A percentile compares a stretch with the other conserved stretches of the same genome.
phyloP scores from a whole-genome alignment of 805 yeast genomes.

The Lipomyces mesembrius region DNA sequence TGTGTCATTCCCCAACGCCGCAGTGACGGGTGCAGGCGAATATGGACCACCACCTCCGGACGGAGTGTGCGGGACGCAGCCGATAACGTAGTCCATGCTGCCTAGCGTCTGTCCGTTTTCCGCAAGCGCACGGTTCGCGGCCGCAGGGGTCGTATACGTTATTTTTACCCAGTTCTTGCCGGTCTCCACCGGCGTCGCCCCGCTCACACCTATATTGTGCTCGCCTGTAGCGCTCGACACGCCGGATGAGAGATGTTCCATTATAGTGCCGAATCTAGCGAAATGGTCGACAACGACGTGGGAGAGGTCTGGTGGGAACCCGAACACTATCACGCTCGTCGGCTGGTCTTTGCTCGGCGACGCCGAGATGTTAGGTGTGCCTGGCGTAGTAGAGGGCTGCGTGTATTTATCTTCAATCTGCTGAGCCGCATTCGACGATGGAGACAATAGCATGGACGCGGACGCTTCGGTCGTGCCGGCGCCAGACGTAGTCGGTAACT shows the following conservation, averaged over 20 bases:
- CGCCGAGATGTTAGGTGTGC: constrained; percentile 34
- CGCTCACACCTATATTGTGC: constrained; percentile 18
- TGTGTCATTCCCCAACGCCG: neutral
- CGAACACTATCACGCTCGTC: constrained; percentile 74
- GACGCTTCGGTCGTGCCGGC: neutral
- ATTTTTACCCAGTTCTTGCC: constrained; percentile 92
- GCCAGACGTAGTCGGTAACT: constrained; percentile 24
- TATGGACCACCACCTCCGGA: constrained; percentile 4
- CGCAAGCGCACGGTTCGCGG: constrained; percentile 81
- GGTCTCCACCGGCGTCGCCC: constrained; percentile 66
- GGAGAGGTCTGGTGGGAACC: constrained; percentile 81
- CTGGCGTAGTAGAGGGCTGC: constrained; percentile 28
- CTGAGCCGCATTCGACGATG: constrained; percentile 42
- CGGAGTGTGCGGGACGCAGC: constrained; percentile 66
- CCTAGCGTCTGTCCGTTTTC: constrained; percentile 78
- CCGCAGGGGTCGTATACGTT: constrained; percentile 73
- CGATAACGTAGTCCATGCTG: constrained; percentile 57
- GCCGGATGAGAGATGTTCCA: constrained; percentile 57
- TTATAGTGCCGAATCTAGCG: constrained; percentile 74
- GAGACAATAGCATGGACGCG: neutral
- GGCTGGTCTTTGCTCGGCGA: constrained; percentile 11
- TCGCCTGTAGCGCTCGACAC: constrained; percentile 2
- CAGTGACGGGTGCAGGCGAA: neutral
- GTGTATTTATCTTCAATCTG: constrained; percentile 19
- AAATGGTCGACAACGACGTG: constrained; percentile 71